Evolutionary conservation across 2,329 filamentous ascomycete species (phyloP), one percentile per base, ranked within the genome.

Genomic region (Hypomyces perniciosus): DNA sequence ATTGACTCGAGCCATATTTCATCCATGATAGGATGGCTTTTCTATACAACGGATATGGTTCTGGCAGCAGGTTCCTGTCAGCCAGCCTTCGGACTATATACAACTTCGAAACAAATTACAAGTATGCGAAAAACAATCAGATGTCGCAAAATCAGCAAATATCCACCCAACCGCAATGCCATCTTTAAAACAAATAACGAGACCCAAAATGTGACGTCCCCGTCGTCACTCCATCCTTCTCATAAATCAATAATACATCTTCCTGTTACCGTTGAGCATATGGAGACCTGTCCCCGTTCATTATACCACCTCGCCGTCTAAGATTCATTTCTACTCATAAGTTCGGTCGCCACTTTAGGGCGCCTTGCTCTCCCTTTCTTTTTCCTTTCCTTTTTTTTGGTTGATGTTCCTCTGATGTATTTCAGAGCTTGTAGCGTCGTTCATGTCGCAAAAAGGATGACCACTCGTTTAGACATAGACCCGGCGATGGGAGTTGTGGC

Each of bases 401-500:
- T 33, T 33, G 43, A n/a, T 13, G 1, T 34, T 12, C 26, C 6
- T 13, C 10, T 44, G 28, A 44, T 10, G 26, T 28, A 8, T 8
- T 35, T 29, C 20, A 20, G 20, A 20, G 20, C 20, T 20, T 20
- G 20, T 20, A 20, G 3, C 20, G 3, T 20, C 20, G 20, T 20
- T 20, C 20, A 3, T 6, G 20, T 37, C 35, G 31, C 31, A 27
- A 35, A 35, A n/a, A 28, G 26, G 20, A 20, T 20, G 20, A 20
- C 20, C 20, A 20, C 20, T 20, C 2, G 20, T 46, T 59, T 64
- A 79, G 45, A 80, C 77, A 54, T 80, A 80, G 46, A 73, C 71
- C 38, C 77, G 68, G 28, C 72, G 71, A 59, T 78, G 75, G 52
- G 76, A 78, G 62, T 79, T 75, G 40, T 70, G 70, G 54, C 69